Conservation (phyloP, 805 yeast genomes). For the Metschnikowia peoriensis region DNA sequence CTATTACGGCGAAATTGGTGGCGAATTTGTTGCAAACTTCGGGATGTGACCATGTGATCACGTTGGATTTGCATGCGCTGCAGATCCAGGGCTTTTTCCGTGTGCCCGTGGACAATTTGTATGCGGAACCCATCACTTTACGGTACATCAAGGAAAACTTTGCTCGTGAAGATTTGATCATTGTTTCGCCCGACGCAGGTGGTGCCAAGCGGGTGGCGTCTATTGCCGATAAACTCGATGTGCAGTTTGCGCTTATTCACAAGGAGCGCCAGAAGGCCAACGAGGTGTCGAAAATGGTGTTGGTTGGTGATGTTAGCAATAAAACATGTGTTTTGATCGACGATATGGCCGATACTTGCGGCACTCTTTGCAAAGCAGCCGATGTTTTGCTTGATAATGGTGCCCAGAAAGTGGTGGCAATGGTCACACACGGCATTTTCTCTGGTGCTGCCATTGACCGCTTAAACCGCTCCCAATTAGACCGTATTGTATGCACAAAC, state of each 20-base stretch:
- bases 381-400: slow-evolving; percentile 78
- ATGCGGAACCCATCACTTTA: slow-evolving; percentile 90
- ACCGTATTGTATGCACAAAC: slow-evolving; percentile 84
- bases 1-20: slow-evolving; percentile 90
- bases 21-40: slow-evolving; percentile 91
- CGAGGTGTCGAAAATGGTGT: slow-evolving; percentile 91
- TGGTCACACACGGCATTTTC: slow-evolving; percentile 94
- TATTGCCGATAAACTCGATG: slow-evolving; percentile 85
- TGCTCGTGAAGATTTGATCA: slow-evolving; percentile 52
- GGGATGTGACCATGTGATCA: slow-evolving; percentile 93
- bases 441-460: slow-evolving; percentile 79
- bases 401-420: slow-evolving; percentile 84
- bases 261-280: slow-evolving; percentile 94
- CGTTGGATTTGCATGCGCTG: slow-evolving; percentile 96
- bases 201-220: slow-evolving; percentile 98
- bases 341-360: slow-evolving; percentile 99
- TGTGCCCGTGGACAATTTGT: slow-evolving; percentile 92
- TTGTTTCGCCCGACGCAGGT: slow-evolving; percentile 98
- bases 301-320: slow-evolving; percentile 89
- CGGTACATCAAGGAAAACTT: slow-evolving; percentile 72
- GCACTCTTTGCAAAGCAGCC: slow-evolving; percentile 93
- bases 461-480: slow-evolving; percentile 63
- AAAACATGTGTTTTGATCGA: slow-evolving; percentile 86
- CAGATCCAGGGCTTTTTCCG: slow-evolving; percentile 97
- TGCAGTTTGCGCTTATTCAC: slow-evolving; percentile 93